Evolutionary conservation across 257 asterid species (phyloP).

Genomic region (Plantago ovata): DNA sequence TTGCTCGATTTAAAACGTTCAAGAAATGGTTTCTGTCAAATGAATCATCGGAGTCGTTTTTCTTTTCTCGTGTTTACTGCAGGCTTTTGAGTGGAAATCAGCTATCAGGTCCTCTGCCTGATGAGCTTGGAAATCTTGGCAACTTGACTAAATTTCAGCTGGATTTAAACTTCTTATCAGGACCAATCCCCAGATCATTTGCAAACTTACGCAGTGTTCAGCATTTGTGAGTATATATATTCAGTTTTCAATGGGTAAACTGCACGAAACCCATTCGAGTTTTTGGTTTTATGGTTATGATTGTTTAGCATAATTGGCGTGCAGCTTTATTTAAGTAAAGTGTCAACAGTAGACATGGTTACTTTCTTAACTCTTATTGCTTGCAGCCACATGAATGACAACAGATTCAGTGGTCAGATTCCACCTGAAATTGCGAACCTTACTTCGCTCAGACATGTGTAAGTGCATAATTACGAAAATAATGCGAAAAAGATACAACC

Average conservation of each 20-base stretch:
- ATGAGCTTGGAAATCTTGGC: conserved; percentile 45
- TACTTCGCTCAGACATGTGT: conserved; percentile 40
- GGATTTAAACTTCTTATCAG: conserved; percentile 42
- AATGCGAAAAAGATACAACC: background rate
- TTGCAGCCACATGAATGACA: conserved; percentile 58
- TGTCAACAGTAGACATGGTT: background rate
- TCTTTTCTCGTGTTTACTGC: conserved; percentile 1
- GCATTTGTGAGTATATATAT: conserved; percentile 38
- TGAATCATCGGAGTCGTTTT: background rate
- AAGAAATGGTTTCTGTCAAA: no score
- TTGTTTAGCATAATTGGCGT: no score
- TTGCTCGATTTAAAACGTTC: conserved; percentile 1
- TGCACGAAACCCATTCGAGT: no score
- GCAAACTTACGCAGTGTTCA: conserved; percentile 36
- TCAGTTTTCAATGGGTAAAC: no score
- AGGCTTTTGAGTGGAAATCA: conserved; percentile 51
- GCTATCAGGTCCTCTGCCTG: conserved; percentile 41
- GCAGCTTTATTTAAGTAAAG: no score
- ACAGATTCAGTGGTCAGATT: conserved; percentile 42
- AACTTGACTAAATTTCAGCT: conserved; percentile 41
- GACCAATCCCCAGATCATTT: conserved; percentile 43
- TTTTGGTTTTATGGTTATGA: no score
- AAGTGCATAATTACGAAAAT: conserved; percentile 14
- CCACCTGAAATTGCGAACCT: conserved; percentile 41
- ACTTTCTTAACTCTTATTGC: conserved; percentile 1